phyloP scores from a whole-genome alignment of 1,284 basidiomycete genomes.

The Coniferiporia sulphurascens region DNA sequence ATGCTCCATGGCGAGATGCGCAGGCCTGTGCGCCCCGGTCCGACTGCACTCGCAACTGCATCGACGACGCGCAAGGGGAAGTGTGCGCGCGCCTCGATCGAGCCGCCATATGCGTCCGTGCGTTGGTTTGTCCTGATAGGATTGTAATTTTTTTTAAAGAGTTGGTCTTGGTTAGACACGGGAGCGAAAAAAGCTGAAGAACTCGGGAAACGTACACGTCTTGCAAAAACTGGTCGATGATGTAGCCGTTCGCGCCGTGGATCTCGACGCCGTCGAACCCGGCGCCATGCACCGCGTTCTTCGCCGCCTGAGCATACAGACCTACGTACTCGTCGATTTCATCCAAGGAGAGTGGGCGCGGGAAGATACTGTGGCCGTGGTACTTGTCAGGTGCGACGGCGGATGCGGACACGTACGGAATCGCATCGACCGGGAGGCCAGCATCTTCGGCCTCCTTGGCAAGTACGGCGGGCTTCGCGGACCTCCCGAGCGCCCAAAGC shows the following conservation, averaged over 20 bases:
- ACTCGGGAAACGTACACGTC: neutral
- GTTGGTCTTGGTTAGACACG: neutral
- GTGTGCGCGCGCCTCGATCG: slow-evolving; percentile 38
- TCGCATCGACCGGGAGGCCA: slow-evolving; percentile 19
- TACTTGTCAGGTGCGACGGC: slow-evolving; percentile 32
- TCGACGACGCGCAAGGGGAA: slow-evolving; percentile 41
- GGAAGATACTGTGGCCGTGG: slow-evolving; percentile 9
- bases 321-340: slow-evolving; percentile 35
- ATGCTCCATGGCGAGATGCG: slow-evolving; percentile 35
- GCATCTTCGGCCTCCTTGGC: slow-evolving; percentile 18
- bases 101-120: slow-evolving; percentile 46
- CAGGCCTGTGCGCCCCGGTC: slow-evolving; percentile 28
- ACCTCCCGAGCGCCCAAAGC: slow-evolving; percentile 46
- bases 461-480: slow-evolving; percentile 31
- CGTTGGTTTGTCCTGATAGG: slow-evolving; percentile 30
- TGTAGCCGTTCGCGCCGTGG: slow-evolving; percentile 19
- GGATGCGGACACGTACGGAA: slow-evolving; percentile 36
- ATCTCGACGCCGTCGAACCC: slow-evolving; percentile 31
- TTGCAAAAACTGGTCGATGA: slow-evolving; percentile 22
- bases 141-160: neutral
- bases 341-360: slow-evolving; percentile 31
- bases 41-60: slow-evolving; percentile 17
- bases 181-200: no score
- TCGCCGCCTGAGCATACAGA: slow-evolving; percentile 25
- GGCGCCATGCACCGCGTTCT: slow-evolving; percentile 28